These are phyloP conservation scores for Serpula lacrymans DNA, from an alignment of 768 basidiomycete genomes.

Conservation along the genomic window DNA sequence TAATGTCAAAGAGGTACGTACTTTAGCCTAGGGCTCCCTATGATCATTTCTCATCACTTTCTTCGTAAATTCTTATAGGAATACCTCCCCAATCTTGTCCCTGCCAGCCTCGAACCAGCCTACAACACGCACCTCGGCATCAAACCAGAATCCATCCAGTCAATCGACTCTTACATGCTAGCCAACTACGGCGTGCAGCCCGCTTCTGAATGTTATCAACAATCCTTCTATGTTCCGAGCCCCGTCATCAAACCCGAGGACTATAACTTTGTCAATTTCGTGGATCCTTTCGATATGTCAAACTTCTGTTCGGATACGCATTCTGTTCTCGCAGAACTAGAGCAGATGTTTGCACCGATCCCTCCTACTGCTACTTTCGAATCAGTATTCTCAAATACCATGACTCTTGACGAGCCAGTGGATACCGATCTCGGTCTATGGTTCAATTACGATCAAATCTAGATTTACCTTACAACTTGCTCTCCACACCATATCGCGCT, in stretches of 20 bases:
- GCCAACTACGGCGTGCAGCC: conserved; percentile 14
- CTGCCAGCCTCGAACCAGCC: conserved; percentile 19
- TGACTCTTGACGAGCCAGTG: no score
- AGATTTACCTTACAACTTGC: neutral
- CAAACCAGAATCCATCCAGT: conserved; percentile 25
- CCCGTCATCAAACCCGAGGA: neutral
- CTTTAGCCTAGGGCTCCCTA: no score
- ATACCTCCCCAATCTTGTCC: conserved; percentile 8
- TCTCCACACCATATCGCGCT: neutral
- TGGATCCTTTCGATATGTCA: no score
- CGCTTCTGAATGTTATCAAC: conserved; percentile 7
- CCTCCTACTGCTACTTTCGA: no score
- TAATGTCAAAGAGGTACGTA: conserved; percentile 17
- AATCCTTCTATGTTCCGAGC: neutral
- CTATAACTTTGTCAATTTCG: neutral
- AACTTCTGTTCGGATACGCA: no score
- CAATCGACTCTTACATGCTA: conserved; percentile 24
- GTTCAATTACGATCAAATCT: neutral
- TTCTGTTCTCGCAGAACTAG: neutral
- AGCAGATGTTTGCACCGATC: no score
- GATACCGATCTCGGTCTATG: neutral
- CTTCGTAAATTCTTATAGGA: conserved; percentile 3
- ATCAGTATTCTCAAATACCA: no score
- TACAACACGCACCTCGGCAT: conserved; percentile 23
- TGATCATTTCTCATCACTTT: no score